Conservation (phyloP, 768 basidiomycete genomes). For the Lactarius evosmus region DNA sequence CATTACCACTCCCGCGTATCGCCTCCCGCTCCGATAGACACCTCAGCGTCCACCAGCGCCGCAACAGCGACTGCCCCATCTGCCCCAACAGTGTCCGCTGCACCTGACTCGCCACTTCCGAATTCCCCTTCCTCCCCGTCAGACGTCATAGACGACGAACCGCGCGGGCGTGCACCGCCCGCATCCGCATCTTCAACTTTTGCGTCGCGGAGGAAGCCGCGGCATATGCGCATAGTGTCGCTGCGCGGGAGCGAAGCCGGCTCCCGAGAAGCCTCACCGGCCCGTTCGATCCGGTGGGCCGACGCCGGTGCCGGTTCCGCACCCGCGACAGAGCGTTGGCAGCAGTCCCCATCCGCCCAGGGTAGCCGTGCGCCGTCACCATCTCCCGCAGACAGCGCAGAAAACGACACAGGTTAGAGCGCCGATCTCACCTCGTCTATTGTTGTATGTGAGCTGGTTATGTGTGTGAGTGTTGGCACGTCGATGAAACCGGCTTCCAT, state of each 20-base stretch:
- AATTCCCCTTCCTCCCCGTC: neutral
- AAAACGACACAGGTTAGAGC: neutral
- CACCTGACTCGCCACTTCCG: neutral
- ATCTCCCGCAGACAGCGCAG: conserved; percentile 1
- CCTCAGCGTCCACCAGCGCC: neutral
- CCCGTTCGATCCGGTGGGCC: conserved; percentile 48
- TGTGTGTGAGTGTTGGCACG: neutral
- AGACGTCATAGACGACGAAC: conserved; percentile 23
- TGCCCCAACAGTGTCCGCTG: conserved; percentile 8
- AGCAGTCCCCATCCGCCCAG: conserved; percentile 22
- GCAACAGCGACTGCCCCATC: conserved; percentile 22
- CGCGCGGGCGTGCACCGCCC: conserved; percentile 28
- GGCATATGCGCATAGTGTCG: conserved; percentile 35
- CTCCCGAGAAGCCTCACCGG: conserved; percentile 43
- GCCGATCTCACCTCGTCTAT: neutral
- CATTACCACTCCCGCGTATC: conserved; percentile 4
- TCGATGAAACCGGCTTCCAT: neutral
- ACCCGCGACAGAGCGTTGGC: conserved; percentile 26
- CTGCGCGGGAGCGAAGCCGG: conserved; percentile 30
- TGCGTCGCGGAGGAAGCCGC: conserved; percentile 26
- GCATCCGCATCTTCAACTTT: conserved; percentile 16
- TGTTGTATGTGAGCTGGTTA: neutral
- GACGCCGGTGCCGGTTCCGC: conserved; percentile 32
- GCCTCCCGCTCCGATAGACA: neutral
- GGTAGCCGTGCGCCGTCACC: conserved; percentile 19